Evolutionary conservation across 345 rosid genomes (phyloP), one percentile per base, ranked within the genome.

Genomic region (Sonneratia caseolaris): DNA sequence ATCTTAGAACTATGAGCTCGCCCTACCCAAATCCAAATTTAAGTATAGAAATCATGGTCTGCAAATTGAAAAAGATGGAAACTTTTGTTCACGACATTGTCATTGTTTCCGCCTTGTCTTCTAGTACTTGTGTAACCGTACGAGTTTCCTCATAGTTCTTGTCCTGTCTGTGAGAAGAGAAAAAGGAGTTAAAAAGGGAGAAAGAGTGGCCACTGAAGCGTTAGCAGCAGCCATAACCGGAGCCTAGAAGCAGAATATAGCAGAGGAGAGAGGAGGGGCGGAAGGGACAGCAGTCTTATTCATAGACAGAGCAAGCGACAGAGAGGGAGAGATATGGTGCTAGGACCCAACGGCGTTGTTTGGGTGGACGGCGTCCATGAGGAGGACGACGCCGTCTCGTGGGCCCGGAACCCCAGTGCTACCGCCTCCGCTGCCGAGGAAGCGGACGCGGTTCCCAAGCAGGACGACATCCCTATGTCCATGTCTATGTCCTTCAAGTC

Each of bases 281-380:
- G 32, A 27, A 27, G 32, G 32, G 32, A 27, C 32, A 27, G 32
- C 32, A 27, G 32, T 27, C 32, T 27, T 27, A 27, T 27, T 27
- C 32, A 51, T 8, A 8, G 5, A 3, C 35, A 36, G 19, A 49
- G 67, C 48, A 71, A 42, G 53, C 27, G 37, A 47, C 56, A 77
- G 22, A 22, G 70, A 49, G 49, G 62, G 64, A 40, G 45, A 53
- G 37, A 49, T 22, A 87, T 89, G 96, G 96, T 83, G 77, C 83
- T 85, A 42, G 89, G 82, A 75, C 76, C 87, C 19, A 82, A 85
- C 85, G 82, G 81, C 70, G 82, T 81, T 68, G 85, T 79, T 72
- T 91, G 95, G 95, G 75, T 86, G 85, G 88, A 80, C 37, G 86
- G 80, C 57, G 70, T n/a, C 37, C 78, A 81, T 64, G 79, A 72